These are phyloP conservation scores for Grosmannia huntii DNA, from an alignment of 2,329 filamentous ascomycete genomes.

Conservation along the genomic window DNA sequence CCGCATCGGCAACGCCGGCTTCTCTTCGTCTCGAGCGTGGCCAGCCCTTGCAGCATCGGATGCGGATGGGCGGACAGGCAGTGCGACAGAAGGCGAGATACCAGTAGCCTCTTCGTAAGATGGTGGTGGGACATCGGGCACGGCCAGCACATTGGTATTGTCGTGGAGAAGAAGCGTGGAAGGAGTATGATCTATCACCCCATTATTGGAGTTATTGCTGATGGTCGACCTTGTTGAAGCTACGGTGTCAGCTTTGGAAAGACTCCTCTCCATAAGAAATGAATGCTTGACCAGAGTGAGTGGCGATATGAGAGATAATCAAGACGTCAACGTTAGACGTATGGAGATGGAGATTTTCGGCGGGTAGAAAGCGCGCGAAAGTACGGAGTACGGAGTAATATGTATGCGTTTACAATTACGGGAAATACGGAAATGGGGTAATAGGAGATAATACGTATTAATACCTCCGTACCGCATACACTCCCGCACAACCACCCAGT, in stretches of 20 bases:
- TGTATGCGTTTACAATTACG: neutral
- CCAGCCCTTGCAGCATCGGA: neutral
- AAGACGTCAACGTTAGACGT: neutral
- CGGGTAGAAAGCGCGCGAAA: neutral
- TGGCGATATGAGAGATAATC: neutral
- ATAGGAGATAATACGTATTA: neutral
- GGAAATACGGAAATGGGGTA: neutral
- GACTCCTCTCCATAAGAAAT: neutral
- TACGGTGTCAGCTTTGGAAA: neutral
- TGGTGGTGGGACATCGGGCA: conserved; percentile 9
- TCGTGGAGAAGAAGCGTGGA: conserved; percentile 6
- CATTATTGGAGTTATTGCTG: neutral
- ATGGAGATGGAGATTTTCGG: neutral
- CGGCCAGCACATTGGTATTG: neutral
- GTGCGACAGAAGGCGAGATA: neutral
- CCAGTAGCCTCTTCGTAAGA: conserved; percentile 12
- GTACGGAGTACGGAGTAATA: too few relatives aligned
- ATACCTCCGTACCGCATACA: too few relatives aligned
- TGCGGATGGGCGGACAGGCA: neutral
- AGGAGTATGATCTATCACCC: conserved; percentile 8
- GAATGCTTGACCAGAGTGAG: neutral
- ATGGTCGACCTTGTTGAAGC: neutral
- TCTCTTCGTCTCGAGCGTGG: neutral
- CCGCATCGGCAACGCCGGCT: neutral
- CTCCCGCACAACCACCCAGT: too few relatives aligned